Evolutionary conservation across 2,329 filamentous ascomycete genomes (phyloP).

Genomic region (Aspergillus udagawae): DNA sequence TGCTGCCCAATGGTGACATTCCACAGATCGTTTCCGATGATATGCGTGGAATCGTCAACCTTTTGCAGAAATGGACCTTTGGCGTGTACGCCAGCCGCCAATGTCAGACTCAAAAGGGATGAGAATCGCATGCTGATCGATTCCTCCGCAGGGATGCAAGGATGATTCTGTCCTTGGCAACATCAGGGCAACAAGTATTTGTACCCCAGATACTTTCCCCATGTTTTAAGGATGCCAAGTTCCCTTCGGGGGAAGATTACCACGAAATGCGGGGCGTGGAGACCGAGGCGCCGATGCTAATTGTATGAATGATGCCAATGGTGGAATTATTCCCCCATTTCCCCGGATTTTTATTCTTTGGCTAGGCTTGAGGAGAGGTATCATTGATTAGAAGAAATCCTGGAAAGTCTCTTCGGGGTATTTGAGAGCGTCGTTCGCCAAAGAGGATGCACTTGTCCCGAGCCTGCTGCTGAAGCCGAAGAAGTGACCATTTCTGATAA

Average conservation of each 20-base stretch:
- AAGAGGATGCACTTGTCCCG: not conserved
- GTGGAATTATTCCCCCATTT: not conserved
- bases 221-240: not conserved
- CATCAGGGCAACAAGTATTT: not conserved
- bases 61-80: constrained; percentile 12
- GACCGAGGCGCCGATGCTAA: not conserved
- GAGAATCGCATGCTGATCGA: not conserved
- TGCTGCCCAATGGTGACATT: constrained; percentile 38
- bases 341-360: not conserved
- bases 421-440: not conserved
- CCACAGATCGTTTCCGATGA: constrained; percentile 40
- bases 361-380: not conserved
- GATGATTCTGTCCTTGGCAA: not conserved
- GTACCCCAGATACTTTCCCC: not conserved
- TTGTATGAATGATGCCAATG: not conserved
- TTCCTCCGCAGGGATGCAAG: not conserved
- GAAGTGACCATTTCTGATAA: not conserved
- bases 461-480: not conserved
- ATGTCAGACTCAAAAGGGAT: not conserved
- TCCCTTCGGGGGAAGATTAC: not conserved
- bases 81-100: not conserved
- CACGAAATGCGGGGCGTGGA: not conserved
- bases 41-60: constrained; percentile 8
- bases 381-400: not conserved
- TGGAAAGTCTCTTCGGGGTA: not conserved